Evolutionary conservation across 2,329 filamentous ascomycete species (phyloP).

Genomic region (Xylogone sp.): DNA sequence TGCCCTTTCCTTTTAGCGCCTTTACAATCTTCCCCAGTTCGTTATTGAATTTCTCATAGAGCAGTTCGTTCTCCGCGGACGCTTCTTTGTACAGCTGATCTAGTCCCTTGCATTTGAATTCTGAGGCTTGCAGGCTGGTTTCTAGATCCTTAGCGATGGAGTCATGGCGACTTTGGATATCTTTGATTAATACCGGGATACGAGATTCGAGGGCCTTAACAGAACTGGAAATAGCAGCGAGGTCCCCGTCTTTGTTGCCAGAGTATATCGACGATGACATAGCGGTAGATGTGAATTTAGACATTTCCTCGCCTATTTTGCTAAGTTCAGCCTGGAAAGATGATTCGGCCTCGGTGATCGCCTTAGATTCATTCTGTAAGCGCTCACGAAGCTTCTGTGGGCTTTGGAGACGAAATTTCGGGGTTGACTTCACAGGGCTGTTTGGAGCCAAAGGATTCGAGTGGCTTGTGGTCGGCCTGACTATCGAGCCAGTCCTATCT

Average conservation of each 20-base stretch:
- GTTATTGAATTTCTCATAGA: constrained; percentile 91
- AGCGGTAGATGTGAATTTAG: constrained; percentile 41
- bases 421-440: constrained; percentile 18
- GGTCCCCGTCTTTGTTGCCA: constrained; percentile 20
- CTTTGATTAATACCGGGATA: constrained; percentile 55
- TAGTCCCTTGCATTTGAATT: constrained; percentile 75
- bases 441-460: constrained; percentile 11
- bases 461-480: constrained; percentile 16
- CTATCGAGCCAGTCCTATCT: constrained; percentile 14
- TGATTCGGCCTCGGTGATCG: constrained; percentile 66
- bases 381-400: constrained; percentile 79
- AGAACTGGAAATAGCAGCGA: constrained; percentile 45
- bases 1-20: constrained; percentile 67
- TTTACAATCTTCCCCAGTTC: constrained; percentile 81
- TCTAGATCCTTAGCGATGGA: constrained; percentile 69
- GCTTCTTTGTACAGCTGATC: constrained; percentile 87
- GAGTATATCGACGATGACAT: constrained; percentile 25
- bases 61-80: constrained; percentile 84
- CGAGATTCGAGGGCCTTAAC: constrained; percentile 66
- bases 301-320: constrained; percentile 78
- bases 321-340: constrained; percentile 71
- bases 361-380: constrained; percentile 74
- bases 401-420: constrained; percentile 62
- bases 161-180: constrained; percentile 57
- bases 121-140: constrained; percentile 65